Evolutionary conservation across 805 yeast genomes (phyloP), one percentile per base, ranked within the genome.

Genomic region (Metschnikowia borealis): DNA sequence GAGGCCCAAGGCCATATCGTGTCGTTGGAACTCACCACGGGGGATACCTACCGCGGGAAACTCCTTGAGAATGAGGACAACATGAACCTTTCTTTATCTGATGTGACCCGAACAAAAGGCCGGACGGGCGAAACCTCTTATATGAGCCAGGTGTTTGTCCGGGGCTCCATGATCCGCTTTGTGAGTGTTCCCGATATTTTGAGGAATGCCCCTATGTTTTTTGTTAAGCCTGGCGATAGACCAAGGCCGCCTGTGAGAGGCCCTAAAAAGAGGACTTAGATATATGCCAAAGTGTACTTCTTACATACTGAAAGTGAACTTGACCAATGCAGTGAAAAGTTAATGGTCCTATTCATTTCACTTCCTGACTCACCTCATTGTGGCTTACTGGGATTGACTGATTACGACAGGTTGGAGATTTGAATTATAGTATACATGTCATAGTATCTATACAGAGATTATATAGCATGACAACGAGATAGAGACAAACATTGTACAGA

Each of bases 1-100:
- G 99, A 91, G 68, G 87, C 96, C 1, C 78, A 85, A 74, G 97
- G 97, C 44, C 98, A 92, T 63, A 72, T 83, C 3, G 83, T 92
- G 7, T 82, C 95, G 1, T 65, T 92, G 15, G 99, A 92, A 65
- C 79, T 92, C 47, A 80, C 81, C 23, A 83, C 90, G 0, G 98
- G 98, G 1, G 91, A 87, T 55, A 81, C 87, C 0, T 92, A 92
- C 63, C 76, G 96, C 35, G 99, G 99, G 1, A 89, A 86, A 63
- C 77, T 92, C 42, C 65, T 85, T 3, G 96, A 87, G 62, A 84
- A 85, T 43, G 97, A 92, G 69, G 98, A 92, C 61, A 91, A 86
- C 66, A 94, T 92, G 98, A 92, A 92, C 64, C 82, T 92, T 23
- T 95, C 91, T 53, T 68, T 92, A 45, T 74, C 81, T 55, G 96